Percentiles rank a stretch among this genome's conserved stretches.
Evolutionary conservation across 73 alveolate species (phyloP).

Genomic region (Tetrahymena elliotti): DNA sequence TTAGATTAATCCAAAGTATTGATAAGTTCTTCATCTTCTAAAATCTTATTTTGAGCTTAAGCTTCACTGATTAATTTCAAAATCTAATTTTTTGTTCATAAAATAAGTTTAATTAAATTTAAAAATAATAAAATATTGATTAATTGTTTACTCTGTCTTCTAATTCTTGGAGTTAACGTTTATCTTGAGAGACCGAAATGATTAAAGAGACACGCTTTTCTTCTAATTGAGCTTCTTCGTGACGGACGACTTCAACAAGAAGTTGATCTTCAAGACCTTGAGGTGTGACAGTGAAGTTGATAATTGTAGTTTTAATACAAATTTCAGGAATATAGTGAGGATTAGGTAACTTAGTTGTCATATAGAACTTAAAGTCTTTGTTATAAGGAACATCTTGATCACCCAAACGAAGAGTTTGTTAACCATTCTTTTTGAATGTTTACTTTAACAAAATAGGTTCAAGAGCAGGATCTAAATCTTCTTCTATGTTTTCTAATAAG

Average conservation of each 20-base stretch:
- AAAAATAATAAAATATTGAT: too few relatives aligned
- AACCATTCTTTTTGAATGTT: slow-evolving; percentile 93
- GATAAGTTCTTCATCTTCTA: slow-evolving; percentile 97
- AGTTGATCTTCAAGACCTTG: slow-evolving; percentile 99
- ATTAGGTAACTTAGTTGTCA: slow-evolving; percentile 99
- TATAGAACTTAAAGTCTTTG: slow-evolving; percentile 90
- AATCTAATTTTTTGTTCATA: slow-evolving; percentile 42
- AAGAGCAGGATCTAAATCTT: slow-evolving; percentile 96
- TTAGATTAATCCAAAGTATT: slow-evolving; percentile 93
- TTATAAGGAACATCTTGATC: slow-evolving; percentile 96
- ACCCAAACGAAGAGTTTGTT: slow-evolving; percentile 88
- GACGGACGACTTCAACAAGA: slow-evolving; percentile 97
- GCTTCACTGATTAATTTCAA: slow-evolving; percentile 95
- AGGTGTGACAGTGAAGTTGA: slow-evolving; percentile 99
- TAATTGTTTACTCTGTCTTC: slow-evolving; percentile 47
- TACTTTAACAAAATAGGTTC: slow-evolving; percentile 97
- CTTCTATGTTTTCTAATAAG: slow-evolving; percentile 97
- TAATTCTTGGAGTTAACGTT: slow-evolving; percentile 87
- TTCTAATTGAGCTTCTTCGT: slow-evolving; percentile 97
- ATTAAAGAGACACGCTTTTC: slow-evolving; percentile 93
- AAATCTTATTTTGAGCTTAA: slow-evolving; percentile 94
- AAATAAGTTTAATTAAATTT: not conserved
- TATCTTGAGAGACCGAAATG: slow-evolving; percentile 89
- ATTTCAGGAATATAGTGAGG: slow-evolving; percentile 99
- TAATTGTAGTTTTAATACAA: slow-evolving; percentile 96